Evolutionary conservation across 352 stramenopile species (phyloP), one percentile per base, ranked within the genome.

Genomic region (Phytophthora nicotianae): DNA sequence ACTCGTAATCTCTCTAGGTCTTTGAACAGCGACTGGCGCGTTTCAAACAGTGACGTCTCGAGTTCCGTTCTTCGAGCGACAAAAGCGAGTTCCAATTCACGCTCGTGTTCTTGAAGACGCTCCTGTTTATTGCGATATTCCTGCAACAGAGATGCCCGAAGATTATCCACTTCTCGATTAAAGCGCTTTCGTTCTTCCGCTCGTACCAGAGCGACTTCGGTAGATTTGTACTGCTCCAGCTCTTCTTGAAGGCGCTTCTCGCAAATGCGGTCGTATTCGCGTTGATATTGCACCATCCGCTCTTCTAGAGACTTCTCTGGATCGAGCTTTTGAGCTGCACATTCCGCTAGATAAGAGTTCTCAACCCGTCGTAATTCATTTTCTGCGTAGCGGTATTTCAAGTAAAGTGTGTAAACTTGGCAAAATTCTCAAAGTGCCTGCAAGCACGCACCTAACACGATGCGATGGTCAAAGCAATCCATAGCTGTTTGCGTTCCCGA

Each of bases 331-430:
- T 81, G 62, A 20, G 42, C 65, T 21, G 74, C 65, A 45, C 62
- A 77, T 51, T 88, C 67, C 13, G 54, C 66, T 8, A 90, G 50
- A 40, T 86, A 92, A 24, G 68, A 63, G 13, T 50, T 88, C 53
- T 92, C 83, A n/a, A 92, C 78, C 0, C 79, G 68, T 21, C 81
- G 77, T 13, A 92, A 67, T 50, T 92, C 70, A 38, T 86, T 82
- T 42, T 92, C 83, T 86, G 38, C 10, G 40, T n/a, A 7, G 56
- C 45, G 26, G 2, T 2, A 33, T 16, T 20, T 33, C 4, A 7
- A 45, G 5, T 33, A 33, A n/a, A 13, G 27, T 2, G 26, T 27
- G 24, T 45, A 13, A 29, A 7, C 13, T 27, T 21, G 17, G 23
- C 21, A 8, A 42, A 21, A 26, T 10, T 33, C 2, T 38, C 8